Conservation (phyloP, 345 rosid genomes). For the Camelina sativa region DNA sequence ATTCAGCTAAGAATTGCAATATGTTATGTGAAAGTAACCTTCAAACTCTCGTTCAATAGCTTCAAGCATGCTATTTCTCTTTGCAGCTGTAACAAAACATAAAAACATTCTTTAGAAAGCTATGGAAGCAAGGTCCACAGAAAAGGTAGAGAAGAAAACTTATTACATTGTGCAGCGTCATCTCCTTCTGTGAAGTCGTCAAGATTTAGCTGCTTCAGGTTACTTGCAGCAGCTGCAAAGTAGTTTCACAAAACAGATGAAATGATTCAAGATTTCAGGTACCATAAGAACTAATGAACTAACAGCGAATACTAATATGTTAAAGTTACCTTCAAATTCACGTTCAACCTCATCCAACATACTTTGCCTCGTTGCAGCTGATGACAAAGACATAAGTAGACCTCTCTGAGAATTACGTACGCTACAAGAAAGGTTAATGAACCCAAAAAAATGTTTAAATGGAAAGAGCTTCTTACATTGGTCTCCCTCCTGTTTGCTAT, state of each 20-base stretch:
- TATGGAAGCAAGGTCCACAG: background rate
- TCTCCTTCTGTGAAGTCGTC: slow-evolving; percentile 32
- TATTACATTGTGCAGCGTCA: slow-evolving; percentile 33
- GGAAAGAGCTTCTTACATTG: slow-evolving; percentile 23
- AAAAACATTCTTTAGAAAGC: background rate
- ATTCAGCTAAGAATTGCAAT: slow-evolving; percentile 20
- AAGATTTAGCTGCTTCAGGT: slow-evolving; percentile 34
- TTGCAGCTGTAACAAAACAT: slow-evolving; percentile 36
- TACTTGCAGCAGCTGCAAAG: slow-evolving; percentile 42
- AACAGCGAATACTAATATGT: background rate
- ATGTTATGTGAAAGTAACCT: slow-evolving; percentile 37
- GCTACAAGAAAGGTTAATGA: slow-evolving; percentile 4
- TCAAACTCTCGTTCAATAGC: slow-evolving; percentile 45
- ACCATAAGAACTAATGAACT: background rate
- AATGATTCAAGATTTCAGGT: slow-evolving; percentile 2
- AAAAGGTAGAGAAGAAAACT: background rate
- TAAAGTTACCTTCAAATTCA: slow-evolving; percentile 41
- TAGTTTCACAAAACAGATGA: slow-evolving; percentile 16
- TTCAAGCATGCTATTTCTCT: slow-evolving; percentile 43
- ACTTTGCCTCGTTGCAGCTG: slow-evolving; percentile 44
- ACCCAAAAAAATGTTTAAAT: background rate
- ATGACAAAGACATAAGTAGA: slow-evolving; percentile 22
- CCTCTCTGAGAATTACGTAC: slow-evolving; percentile 18
- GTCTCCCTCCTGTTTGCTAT: slow-evolving; percentile 38
- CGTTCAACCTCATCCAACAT: slow-evolving; percentile 47